Conservation (phyloP, 2,329 filamentous ascomycete species). For the Bimuria novae-zelandiae region DNA sequence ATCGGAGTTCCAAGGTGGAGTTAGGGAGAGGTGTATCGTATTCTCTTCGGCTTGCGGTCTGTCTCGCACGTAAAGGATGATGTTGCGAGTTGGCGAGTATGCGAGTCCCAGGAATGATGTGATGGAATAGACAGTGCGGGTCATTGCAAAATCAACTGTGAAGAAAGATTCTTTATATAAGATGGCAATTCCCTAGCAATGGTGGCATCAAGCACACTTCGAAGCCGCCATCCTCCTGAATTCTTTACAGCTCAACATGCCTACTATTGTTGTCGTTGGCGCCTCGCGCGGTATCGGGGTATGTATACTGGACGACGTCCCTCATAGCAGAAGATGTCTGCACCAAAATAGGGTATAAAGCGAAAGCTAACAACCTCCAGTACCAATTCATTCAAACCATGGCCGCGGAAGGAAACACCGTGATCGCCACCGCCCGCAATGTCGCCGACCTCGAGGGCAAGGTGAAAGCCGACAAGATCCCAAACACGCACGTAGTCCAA, state of each 20-base stretch:
- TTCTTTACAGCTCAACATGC: slow-evolving; percentile 4
- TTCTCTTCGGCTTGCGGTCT: too few relatives aligned
- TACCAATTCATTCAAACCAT: slow-evolving; percentile 20
- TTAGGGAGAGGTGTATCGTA: not conserved
- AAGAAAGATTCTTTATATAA: slow-evolving; percentile 1
- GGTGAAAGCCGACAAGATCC: slow-evolving; percentile 13
- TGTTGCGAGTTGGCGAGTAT: slow-evolving; percentile 1
- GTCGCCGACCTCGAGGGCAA: slow-evolving; percentile 10
- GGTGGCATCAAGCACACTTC: slow-evolving; percentile 4
- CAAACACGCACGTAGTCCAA: slow-evolving; percentile 45
- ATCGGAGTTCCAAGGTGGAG: slow-evolving; percentile 3
- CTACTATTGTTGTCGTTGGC: slow-evolving; percentile 15
- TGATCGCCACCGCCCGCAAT: slow-evolving; percentile 17
- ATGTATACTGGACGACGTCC: slow-evolving; percentile 9
- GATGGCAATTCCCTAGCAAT: slow-evolving; percentile 1
- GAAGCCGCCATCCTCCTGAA: slow-evolving; percentile 1
- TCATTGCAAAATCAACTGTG: not conserved
- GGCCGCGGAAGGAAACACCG: slow-evolving; percentile 12
- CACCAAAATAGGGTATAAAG: not conserved
- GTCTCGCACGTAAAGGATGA: slow-evolving; percentile 1
- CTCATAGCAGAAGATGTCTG: not conserved
- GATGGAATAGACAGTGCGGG: not conserved
- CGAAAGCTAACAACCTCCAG: slow-evolving; percentile 7
- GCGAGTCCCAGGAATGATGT: not conserved
- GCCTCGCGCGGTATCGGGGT: slow-evolving; percentile 22